phyloP scores from a whole-genome alignment of 441 rosid genomes.

The Gossypium schwendimanii region DNA sequence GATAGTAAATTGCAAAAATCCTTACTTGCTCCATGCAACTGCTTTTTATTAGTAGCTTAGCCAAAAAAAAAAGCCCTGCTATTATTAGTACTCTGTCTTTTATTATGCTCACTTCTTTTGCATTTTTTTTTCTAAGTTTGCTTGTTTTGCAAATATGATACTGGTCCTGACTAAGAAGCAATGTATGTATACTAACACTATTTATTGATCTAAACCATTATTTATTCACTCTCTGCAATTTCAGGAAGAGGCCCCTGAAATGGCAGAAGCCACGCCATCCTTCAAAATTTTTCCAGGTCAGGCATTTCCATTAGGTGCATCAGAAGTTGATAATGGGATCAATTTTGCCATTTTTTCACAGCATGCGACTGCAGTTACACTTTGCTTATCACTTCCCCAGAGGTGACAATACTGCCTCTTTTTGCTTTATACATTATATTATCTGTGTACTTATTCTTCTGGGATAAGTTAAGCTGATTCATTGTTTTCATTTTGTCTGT shows the following conservation, averaged over 20 bases:
- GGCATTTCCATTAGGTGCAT: slow-evolving; percentile 72
- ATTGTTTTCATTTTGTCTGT: not conserved
- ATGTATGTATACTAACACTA: not conserved
- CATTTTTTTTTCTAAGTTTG: not conserved
- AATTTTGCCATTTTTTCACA: slow-evolving; percentile 86
- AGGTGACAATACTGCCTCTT: slow-evolving; percentile 37
- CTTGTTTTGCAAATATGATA: not conserved
- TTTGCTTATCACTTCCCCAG: slow-evolving; percentile 62
- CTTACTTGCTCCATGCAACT: not conserved
- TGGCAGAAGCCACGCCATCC: slow-evolving; percentile 31
- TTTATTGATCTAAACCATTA: not conserved
- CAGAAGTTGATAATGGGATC: slow-evolving; percentile 67
- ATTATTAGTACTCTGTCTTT: not conserved
- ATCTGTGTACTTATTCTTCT: not conserved
- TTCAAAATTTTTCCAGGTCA: slow-evolving; percentile 58
- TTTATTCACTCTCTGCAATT: slow-evolving; percentile 11
- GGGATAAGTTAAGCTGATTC: not conserved
- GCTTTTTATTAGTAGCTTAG: not conserved
- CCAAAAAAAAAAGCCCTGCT: too few species aligned
- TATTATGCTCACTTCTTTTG: not conserved
- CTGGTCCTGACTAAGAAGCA: not conserved
- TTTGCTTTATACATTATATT: not conserved
- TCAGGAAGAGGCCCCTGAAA: slow-evolving; percentile 50
- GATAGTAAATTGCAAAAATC: not conserved
- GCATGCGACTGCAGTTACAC: slow-evolving; percentile 71